Conservation (phyloP, 2,329 filamentous ascomycete species). For the Hymenoscyphus scutula region DNA sequence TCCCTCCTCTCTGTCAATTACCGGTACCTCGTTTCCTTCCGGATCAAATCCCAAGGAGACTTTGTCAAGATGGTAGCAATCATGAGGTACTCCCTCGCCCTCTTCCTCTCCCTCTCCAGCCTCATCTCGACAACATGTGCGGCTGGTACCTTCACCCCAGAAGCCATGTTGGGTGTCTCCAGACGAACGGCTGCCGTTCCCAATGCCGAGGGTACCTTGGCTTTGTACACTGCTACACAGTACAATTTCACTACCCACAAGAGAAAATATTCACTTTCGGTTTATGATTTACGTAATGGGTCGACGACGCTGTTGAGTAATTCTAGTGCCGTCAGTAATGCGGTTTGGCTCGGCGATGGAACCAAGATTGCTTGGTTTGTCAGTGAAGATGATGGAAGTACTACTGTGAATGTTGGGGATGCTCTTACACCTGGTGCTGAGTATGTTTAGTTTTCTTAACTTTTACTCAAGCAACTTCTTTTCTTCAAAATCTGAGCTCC, state of each 20-base stretch:
- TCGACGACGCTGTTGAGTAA: slow-evolving; percentile 26
- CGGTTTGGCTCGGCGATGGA: slow-evolving; percentile 28
- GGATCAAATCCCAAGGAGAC: neutral
- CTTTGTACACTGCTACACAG: slow-evolving; percentile 67
- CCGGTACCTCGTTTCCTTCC: slow-evolving; percentile 12
- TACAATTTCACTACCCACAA: slow-evolving; percentile 75
- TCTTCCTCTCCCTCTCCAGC: slow-evolving; percentile 11
- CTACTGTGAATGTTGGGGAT: slow-evolving; percentile 28
- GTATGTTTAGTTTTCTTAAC: slow-evolving; percentile 21
- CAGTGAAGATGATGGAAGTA: slow-evolving; percentile 29
- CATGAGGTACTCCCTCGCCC: slow-evolving; percentile 12
- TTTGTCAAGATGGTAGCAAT: slow-evolving; percentile 13
- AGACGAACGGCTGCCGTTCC: slow-evolving; percentile 67
- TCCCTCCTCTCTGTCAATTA: neutral
- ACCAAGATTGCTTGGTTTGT: slow-evolving; percentile 27
- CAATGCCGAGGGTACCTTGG: slow-evolving; percentile 62
- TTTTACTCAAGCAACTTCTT: too few relatives aligned
- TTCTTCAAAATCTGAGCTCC: too few relatives aligned
- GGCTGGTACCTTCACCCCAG: slow-evolving; percentile 54
- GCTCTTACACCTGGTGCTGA: slow-evolving; percentile 22
- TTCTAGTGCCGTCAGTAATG: slow-evolving; percentile 27
- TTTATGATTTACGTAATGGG: slow-evolving; percentile 58
- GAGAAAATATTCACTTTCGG: slow-evolving; percentile 62
- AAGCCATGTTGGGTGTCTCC: slow-evolving; percentile 72
- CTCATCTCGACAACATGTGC: slow-evolving; percentile 16